Conservation (phyloP, 139 green algal genomes). For the Chlorella sp. region DNA sequence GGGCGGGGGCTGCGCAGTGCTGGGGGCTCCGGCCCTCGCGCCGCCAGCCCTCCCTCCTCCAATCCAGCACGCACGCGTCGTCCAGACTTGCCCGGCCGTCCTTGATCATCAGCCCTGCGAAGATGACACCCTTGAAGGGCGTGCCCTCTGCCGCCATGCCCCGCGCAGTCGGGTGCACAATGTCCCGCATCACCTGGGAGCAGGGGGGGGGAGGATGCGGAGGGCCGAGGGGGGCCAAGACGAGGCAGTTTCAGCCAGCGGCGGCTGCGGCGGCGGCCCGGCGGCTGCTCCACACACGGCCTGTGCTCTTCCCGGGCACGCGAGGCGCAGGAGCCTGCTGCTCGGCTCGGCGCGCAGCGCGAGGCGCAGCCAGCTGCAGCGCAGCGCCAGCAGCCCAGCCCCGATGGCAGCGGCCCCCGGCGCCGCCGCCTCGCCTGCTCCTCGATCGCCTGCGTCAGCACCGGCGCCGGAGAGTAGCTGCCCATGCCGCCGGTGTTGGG, state of each 20-base stretch:
- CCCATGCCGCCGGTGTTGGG: constrained; percentile 99
- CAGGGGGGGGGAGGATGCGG: too few species aligned
- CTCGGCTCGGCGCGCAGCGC: too few species aligned
- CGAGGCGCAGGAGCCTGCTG: too few species aligned
- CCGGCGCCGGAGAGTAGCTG: constrained; percentile 94
- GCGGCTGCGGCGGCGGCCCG: too few species aligned
- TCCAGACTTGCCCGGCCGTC: constrained; percentile 75
- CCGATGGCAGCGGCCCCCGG: too few species aligned
- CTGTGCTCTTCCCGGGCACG: too few species aligned
- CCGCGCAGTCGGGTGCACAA: constrained; percentile 85
- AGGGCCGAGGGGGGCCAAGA: too few species aligned
- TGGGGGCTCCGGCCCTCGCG: background rate
- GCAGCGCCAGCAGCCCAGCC: too few species aligned
- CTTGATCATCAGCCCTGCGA: constrained; percentile 98
- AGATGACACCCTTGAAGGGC: constrained; percentile 92
- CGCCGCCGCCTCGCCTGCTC: constrained; percentile 48
- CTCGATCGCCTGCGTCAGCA: constrained; percentile 83
- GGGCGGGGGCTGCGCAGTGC: background rate
- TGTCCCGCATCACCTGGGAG: constrained; percentile 77
- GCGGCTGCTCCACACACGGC: too few species aligned
- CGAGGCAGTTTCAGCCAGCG: too few species aligned
- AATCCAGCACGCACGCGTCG: too few species aligned
- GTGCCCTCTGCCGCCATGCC: constrained; percentile 86
- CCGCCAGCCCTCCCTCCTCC: background rate
- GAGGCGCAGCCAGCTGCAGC: too few species aligned